Conservation (phyloP, 768 basidiomycete species). For the Omphalotus guepiniiformis region DNA sequence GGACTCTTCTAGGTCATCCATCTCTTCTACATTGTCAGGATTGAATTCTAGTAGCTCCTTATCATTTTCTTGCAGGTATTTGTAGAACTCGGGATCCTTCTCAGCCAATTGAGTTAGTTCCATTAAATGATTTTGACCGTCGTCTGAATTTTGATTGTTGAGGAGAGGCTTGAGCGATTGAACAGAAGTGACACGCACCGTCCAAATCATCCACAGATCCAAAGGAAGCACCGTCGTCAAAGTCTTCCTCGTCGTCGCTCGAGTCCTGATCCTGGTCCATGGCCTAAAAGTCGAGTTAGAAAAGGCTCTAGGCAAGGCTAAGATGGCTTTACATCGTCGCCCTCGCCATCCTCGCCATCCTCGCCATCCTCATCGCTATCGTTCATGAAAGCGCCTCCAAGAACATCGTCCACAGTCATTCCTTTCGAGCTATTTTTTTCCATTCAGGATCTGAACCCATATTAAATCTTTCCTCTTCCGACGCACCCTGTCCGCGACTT, state of each 20-base stretch:
- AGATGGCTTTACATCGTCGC: background rate
- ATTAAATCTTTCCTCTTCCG: conserved; percentile 6
- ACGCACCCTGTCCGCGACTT: conserved; percentile 10
- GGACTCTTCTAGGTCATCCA: conserved; percentile 40
- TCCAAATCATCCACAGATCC: conserved; percentile 79
- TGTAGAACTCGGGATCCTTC: conserved; percentile 99
- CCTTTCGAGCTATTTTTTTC: too few relatives aligned
- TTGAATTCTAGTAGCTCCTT: conserved; percentile 83
- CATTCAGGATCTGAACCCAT: conserved; percentile 31
- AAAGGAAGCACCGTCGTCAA: conserved; percentile 62
- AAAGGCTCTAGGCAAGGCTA: background rate
- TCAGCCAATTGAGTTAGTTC: conserved; percentile 88
- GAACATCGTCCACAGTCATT: conserved; percentile 76
- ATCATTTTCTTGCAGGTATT: conserved; percentile 96
- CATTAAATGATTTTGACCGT: conserved; percentile 68
- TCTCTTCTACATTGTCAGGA: conserved; percentile 33
- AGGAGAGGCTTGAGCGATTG: background rate
- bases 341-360: conserved; percentile 30
- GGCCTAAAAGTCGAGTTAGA: background rate
- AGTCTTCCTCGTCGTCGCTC: conserved; percentile 31
- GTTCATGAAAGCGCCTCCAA: conserved; percentile 71
- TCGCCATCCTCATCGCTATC: conserved; percentile 44
- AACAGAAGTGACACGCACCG: conserved; percentile 36
- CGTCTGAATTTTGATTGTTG: conserved; percentile 38
- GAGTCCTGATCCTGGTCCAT: conserved; percentile 37